Evolutionary conservation across 1,139 yeast species (phyloP).

Genomic region (Blastobotrys aristatus): DNA sequence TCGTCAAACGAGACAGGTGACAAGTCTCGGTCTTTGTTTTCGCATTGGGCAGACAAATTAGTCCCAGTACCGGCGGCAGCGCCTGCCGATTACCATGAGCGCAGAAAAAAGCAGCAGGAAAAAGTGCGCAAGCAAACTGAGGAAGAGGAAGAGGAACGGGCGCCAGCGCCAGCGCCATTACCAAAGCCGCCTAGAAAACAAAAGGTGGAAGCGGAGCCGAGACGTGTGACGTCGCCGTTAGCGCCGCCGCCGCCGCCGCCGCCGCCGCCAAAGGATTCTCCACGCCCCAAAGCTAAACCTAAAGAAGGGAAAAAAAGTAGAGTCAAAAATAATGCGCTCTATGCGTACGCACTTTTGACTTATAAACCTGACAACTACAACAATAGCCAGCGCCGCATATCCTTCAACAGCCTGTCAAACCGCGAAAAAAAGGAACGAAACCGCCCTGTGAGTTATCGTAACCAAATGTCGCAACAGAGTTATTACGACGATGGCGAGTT

Average conservation of each 20-base stretch:
- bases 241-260: not conserved
- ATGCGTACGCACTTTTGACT: not conserved
- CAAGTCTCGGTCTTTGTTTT: conserved; percentile 2
- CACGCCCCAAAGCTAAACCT: no score
- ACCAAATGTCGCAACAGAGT: not conserved
- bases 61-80: conserved; percentile 2
- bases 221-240: not conserved
- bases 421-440: not conserved
- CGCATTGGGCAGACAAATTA: no score
- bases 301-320: not conserved
- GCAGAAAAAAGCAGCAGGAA: not conserved
- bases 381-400: no score
- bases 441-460: not conserved
- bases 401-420: no score
- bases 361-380: conserved; percentile 3
- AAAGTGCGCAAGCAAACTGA: not conserved
- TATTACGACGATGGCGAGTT: not conserved
- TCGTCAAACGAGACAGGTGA: not conserved
- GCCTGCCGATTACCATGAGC: not conserved
- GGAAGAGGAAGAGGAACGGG: not conserved
- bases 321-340: not conserved
- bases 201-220: not conserved
- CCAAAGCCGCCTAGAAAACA: not conserved
- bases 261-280: not conserved
- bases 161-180: not conserved